These are phyloP conservation scores for Pseudopediastrum boryanum DNA, from an alignment of 139 green algal genomes.

Conservation along the genomic window DNA sequence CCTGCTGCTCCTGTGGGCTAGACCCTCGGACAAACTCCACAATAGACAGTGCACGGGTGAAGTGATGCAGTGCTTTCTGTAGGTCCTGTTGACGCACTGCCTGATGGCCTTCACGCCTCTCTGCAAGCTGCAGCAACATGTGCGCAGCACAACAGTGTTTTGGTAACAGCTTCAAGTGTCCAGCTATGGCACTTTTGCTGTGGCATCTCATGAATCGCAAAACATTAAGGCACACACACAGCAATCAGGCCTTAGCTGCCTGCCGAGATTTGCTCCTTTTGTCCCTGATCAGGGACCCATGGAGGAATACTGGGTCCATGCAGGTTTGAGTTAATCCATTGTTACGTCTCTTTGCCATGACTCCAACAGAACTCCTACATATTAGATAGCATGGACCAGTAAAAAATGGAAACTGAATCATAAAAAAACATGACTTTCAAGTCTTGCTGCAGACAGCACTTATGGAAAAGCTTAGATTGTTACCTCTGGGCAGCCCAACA, in stretches of 20 bases:
- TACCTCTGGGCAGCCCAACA: background rate
- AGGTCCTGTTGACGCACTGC: slow-evolving; percentile 46
- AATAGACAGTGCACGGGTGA: slow-evolving; percentile 56
- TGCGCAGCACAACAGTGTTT: no score
- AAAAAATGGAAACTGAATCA: background rate
- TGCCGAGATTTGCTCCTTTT: background rate
- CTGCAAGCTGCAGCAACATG: slow-evolving; percentile 48
- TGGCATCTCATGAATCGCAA: no score
- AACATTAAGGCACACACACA: no score
- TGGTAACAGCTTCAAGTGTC: no score
- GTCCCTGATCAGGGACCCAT: background rate
- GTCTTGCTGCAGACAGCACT: background rate
- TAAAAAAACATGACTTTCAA: background rate
- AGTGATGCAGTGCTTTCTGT: slow-evolving; percentile 56
- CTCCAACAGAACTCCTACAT: no score
- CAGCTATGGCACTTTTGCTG: no score
- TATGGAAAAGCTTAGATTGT: background rate
- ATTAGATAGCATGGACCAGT: no score
- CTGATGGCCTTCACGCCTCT: slow-evolving; percentile 65
- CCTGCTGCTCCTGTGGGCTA: slow-evolving; percentile 53
- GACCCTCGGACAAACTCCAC: slow-evolving; percentile 60
- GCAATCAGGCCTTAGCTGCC: background rate
- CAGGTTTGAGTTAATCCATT: no score
- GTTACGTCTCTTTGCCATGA: no score
- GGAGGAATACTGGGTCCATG: no score